Conservation (phyloP, 2,329 filamentous ascomycete species). For the Aaosphaeria arxii region DNA sequence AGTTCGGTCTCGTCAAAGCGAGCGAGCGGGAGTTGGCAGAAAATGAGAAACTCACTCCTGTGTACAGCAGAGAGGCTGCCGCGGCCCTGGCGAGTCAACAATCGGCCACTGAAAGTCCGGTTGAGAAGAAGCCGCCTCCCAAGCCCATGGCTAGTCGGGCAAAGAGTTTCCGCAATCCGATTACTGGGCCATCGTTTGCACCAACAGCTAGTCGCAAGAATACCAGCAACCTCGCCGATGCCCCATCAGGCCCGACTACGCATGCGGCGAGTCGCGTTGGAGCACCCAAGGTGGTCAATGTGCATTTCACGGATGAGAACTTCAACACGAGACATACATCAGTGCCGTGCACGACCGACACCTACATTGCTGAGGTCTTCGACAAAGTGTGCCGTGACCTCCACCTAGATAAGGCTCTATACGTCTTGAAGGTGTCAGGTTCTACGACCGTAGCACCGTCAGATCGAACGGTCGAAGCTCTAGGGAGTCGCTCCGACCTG, state of each 20-base stretch:
- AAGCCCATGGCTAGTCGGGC: constrained; percentile 35
- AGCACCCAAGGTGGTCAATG: constrained; percentile 66
- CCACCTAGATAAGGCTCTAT: constrained; percentile 73
- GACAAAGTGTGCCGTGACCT: constrained; percentile 75
- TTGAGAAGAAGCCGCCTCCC: constrained; percentile 14
- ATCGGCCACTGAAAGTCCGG: constrained; percentile 21
- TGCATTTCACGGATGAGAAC: constrained; percentile 70
- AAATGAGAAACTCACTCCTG: constrained; percentile 66
- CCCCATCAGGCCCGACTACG: constrained; percentile 40
- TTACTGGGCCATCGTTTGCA: constrained; percentile 49
- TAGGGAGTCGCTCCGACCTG: constrained; percentile 71
- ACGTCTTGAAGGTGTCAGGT: constrained; percentile 73
- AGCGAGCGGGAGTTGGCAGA: constrained; percentile 65
- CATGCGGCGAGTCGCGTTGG: constrained; percentile 58
- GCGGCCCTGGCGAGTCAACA: constrained; percentile 18
- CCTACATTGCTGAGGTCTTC: constrained; percentile 77
- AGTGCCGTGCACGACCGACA: constrained; percentile 75
- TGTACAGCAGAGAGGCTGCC: constrained; percentile 58
- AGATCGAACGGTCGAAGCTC: constrained; percentile 75
- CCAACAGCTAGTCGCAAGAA: constrained; percentile 47
- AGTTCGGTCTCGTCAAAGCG: constrained; percentile 76
- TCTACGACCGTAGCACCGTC: constrained; percentile 72
- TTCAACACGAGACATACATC: constrained; percentile 69
- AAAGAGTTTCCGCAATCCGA: constrained; percentile 49
- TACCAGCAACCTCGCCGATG: constrained; percentile 42